A percentile compares a stretch with the other conserved stretches of the same genome.
Evolutionary conservation across 2,329 filamentous ascomycete species (phyloP).

Genomic region (Paraphoma chrysanthemicola): DNA sequence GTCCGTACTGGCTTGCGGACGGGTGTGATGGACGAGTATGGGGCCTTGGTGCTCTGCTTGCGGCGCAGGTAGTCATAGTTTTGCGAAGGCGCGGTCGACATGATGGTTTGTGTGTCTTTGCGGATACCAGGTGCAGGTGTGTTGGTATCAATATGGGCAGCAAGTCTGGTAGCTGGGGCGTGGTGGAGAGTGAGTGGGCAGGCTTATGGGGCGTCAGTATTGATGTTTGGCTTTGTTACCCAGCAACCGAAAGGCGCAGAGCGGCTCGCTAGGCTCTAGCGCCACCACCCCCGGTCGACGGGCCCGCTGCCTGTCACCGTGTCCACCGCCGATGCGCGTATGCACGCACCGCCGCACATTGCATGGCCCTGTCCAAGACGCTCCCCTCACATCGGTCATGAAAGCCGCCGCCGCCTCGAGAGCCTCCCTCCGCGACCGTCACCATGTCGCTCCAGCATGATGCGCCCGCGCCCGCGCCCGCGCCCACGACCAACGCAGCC

Average conservation of each 20-base stretch:
- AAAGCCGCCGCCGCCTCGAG: conserved; percentile 8
- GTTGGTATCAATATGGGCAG: conserved; percentile 40
- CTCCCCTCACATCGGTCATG: conserved; percentile 19
- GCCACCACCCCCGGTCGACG: not conserved
- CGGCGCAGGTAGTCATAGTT: conserved; percentile 66
- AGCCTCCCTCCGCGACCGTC: conserved; percentile 18
- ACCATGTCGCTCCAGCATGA: conserved; percentile 36
- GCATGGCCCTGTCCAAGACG: not conserved
- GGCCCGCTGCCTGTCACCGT: conserved; percentile 1
- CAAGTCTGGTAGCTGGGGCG: conserved; percentile 18
- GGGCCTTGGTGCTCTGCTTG: conserved; percentile 58
- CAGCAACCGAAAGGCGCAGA: conserved; percentile 20
- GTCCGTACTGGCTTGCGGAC: conserved; percentile 56
- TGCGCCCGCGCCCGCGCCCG: conserved; percentile 20
- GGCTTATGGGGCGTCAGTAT: conserved; percentile 11
- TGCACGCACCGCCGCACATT: conserved; percentile 3
- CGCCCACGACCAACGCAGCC: conserved; percentile 5
- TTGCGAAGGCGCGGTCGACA: conserved; percentile 43
- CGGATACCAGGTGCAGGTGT: conserved; percentile 7
- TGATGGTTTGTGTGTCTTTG: conserved; percentile 13
- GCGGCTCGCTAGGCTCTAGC: not conserved
- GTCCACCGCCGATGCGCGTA: not conserved
- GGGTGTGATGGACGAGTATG: conserved; percentile 42
- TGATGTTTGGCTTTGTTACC: conserved; percentile 11
- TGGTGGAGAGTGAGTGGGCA: conserved; percentile 9